These are phyloP conservation scores for Hypoxylon rickii DNA, from an alignment of 495 filamentous ascomycete genomes.

Conservation along the genomic window DNA sequence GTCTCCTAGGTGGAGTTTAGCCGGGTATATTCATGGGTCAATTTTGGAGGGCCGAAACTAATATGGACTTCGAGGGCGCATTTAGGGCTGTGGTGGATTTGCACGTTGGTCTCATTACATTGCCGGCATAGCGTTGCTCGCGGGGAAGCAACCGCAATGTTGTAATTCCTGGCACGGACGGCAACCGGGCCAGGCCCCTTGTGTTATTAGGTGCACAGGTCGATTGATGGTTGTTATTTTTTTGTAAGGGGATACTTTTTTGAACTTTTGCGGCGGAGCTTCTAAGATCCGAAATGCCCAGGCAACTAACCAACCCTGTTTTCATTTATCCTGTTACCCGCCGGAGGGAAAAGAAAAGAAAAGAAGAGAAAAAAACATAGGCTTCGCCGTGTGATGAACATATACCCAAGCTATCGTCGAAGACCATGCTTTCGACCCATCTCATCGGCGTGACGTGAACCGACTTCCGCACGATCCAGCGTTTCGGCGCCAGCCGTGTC, in stretches of 20 bases:
- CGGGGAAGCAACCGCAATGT: conserved; percentile 9
- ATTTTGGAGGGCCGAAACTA: conserved; percentile 8
- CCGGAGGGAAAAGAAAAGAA: not conserved
- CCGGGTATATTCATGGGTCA: conserved; percentile 1
- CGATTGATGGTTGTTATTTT: conserved; percentile 12
- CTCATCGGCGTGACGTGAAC: too few species aligned
- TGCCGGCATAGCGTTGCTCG: conserved; percentile 20
- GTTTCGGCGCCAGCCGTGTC: too few species aligned
- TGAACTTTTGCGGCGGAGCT: conserved; percentile 11
- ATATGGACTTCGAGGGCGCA: conserved; percentile 16
- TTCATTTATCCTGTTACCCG: conserved; percentile 4
- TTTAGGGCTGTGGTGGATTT: conserved; percentile 14
- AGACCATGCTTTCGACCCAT: too few species aligned
- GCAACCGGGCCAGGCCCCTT: conserved; percentile 1
- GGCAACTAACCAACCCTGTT: conserved; percentile 9
- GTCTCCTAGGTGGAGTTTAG: not conserved
- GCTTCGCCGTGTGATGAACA: too few species aligned
- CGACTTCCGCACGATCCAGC: too few species aligned
- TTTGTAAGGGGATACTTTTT: not conserved
- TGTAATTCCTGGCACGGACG: not conserved
- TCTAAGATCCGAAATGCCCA: conserved; percentile 32
- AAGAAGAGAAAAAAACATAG: not conserved
- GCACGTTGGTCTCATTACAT: conserved; percentile 25
- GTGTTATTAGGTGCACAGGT: conserved; percentile 1
- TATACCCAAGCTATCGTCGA: too few species aligned